Percentiles rank a stretch among this genome's conserved stretches.
These are phyloP conservation scores for Tarenaya hassleriana DNA, from an alignment of 345 rosid species.

Conservation along the genomic window DNA sequence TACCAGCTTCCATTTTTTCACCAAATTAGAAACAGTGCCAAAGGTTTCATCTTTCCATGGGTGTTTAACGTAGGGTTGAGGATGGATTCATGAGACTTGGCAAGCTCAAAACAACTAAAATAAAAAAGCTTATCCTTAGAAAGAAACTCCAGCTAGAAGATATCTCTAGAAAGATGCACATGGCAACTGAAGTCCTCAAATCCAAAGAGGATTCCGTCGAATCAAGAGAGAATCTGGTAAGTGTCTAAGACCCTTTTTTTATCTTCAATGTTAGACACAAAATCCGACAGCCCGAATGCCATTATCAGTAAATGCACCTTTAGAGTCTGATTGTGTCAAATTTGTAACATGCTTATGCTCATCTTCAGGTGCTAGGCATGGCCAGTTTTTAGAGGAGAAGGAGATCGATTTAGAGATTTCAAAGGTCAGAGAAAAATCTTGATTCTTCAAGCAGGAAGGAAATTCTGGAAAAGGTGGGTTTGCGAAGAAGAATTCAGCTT, in stretches of 20 bases:
- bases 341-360: not conserved
- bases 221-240: conserved; percentile 53
- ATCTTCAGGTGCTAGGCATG: conserved; percentile 40
- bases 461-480: no score
- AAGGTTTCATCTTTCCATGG: not conserved
- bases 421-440: no score
- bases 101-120: conserved; percentile 49
- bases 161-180: conserved; percentile 57
- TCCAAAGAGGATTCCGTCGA: conserved; percentile 37
- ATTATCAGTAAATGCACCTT: not conserved
- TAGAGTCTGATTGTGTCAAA: no score
- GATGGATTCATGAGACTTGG: conserved; percentile 54
- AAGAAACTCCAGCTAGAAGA: conserved; percentile 66
- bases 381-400: conserved; percentile 38
- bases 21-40: no score
- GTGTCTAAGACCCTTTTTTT: not conserved
- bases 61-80: conserved; percentile 47
- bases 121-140: conserved; percentile 62
- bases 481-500: conserved; percentile 74
- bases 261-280: not conserved
- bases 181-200: conserved; percentile 36
- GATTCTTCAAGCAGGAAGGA: no score
- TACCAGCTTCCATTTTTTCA: not conserved
- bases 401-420: no score
- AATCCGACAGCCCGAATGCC: not conserved